phyloP scores from a whole-genome alignment of 2,329 filamentous ascomycete species.

The Fusarium multiceps region DNA sequence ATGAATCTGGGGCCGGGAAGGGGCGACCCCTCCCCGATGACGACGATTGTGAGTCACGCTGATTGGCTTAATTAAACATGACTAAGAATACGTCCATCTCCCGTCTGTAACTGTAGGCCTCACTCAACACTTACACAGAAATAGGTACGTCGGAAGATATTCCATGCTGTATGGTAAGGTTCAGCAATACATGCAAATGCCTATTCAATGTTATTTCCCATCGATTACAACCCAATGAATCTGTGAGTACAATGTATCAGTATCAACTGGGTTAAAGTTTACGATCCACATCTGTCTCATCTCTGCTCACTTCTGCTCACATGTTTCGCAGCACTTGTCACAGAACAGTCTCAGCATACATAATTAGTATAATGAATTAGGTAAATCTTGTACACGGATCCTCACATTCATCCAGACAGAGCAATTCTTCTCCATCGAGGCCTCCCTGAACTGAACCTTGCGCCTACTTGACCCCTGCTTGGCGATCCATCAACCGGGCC shows the following conservation, averaged over 20 bases:
- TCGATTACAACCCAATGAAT: background rate
- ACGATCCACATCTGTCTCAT: slow-evolving; percentile 16
- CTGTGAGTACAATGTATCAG: background rate
- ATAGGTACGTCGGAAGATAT: background rate
- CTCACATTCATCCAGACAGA: slow-evolving; percentile 1
- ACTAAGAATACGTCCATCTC: background rate
- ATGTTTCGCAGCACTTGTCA: slow-evolving; percentile 7
- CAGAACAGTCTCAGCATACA: slow-evolving; percentile 6
- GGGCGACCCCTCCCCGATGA: slow-evolving; percentile 22
- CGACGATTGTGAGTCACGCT: slow-evolving; percentile 13
- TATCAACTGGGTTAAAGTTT: background rate
- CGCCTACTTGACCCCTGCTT: slow-evolving; percentile 11
- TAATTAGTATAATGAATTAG: slow-evolving; percentile 22
- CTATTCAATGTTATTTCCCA: background rate
- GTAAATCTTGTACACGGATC: slow-evolving; percentile 27
- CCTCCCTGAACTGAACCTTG: background rate
- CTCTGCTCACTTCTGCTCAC: background rate
- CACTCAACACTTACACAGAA: no score
- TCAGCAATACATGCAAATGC: background rate
- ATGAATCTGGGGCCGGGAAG: slow-evolving; percentile 31
- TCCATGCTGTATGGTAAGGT: background rate
- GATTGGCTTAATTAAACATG: slow-evolving; percentile 6
- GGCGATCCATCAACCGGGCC: slow-evolving; percentile 8
- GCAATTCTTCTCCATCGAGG: background rate
- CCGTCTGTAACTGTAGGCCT: background rate